A percentile compares a stretch with the other conserved stretches of the same genome.
These are phyloP conservation scores for Mortierella sp. DNA, from an alignment of 371 early-diverging fungal genomes.

Conservation along the genomic window DNA sequence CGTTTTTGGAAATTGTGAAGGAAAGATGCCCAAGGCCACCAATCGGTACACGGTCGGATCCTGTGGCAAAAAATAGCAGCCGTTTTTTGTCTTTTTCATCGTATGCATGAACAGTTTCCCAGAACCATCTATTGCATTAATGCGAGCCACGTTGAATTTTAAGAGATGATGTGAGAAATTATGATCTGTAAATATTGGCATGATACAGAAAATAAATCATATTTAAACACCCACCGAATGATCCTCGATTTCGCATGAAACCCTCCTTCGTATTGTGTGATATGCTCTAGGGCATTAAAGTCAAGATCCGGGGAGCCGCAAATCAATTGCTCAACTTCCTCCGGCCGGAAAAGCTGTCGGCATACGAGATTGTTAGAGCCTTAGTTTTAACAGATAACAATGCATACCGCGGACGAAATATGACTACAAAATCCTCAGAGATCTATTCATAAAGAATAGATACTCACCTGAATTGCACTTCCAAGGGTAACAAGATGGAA, in stretches of 20 bases:
- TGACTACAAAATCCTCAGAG: background rate
- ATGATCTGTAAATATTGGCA: background rate
- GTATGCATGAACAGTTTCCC: conserved; percentile 93
- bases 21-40: conserved; percentile 91
- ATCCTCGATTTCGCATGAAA: conserved; percentile 75
- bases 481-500: conserved; percentile 89
- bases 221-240: conserved; percentile 61
- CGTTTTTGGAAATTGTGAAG: conserved; percentile 98
- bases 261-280: conserved; percentile 92
- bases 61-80: conserved; percentile 97
- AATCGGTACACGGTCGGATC: conserved; percentile 97
- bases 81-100: conserved; percentile 88
- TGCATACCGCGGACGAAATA: background rate
- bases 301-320: conserved; percentile 94
- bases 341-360: conserved; percentile 84
- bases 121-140: conserved; percentile 78
- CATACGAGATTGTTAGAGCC: background rate
- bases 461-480: conserved; percentile 77
- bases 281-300: conserved; percentile 83
- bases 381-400: background rate
- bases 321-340: conserved; percentile 96
- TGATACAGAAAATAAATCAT: background rate
- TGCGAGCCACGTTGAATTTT: background rate
- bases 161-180: background rate
- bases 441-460: background rate